phyloP scores from a whole-genome alignment of 805 yeast genomes.

The Lipomyces sp. region DNA sequence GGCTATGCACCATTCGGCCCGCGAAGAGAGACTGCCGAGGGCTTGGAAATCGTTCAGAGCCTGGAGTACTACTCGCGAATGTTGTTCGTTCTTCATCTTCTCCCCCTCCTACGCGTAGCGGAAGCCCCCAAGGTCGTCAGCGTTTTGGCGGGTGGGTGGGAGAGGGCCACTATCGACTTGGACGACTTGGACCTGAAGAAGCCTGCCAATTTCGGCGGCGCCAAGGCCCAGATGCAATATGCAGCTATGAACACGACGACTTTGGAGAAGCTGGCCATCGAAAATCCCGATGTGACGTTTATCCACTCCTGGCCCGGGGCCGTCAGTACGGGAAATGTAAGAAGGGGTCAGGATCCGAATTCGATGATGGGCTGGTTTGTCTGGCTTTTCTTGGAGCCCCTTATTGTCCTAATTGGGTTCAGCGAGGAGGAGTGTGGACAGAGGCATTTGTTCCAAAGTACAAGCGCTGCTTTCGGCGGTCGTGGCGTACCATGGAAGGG shows the following conservation, averaged over 20 bases:
- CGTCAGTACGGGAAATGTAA: conserved; percentile 3
- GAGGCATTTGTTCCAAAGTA: conserved; percentile 11
- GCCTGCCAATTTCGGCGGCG: conserved; percentile 5
- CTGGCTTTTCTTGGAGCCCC: conserved; percentile 8
- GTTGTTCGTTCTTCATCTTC: conserved; percentile 8
- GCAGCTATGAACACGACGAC: conserved; percentile 7
- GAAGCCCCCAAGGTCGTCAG: conserved; percentile 12
- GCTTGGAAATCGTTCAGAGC: conserved; percentile 9
- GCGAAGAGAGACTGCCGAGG: conserved; percentile 6
- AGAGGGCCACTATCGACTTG: conserved; percentile 7
- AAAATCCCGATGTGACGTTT: conserved; percentile 7
- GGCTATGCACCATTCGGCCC: conserved; percentile 11
- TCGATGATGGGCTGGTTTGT: conserved; percentile 4
- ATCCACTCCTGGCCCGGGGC: conserved; percentile 10
- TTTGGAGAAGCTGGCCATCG: conserved; percentile 2
- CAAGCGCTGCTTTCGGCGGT: conserved; percentile 9
- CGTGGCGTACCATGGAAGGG: conserved; percentile 12
- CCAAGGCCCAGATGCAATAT: conserved; percentile 2
- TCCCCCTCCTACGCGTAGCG: conserved; percentile 8
- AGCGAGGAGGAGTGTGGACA: conserved; percentile 8
- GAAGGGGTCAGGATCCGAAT: conserved; percentile 8
- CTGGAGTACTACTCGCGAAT: conserved; percentile 11
- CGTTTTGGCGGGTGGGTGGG: conserved; percentile 1
- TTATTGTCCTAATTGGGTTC: conserved; percentile 4
- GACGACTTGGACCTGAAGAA: conserved; percentile 11